Evolutionary conservation across 139 green algal genomes (phyloP), one percentile per base, ranked within the genome.

Genomic region (Volvox reticuliferus): DNA sequence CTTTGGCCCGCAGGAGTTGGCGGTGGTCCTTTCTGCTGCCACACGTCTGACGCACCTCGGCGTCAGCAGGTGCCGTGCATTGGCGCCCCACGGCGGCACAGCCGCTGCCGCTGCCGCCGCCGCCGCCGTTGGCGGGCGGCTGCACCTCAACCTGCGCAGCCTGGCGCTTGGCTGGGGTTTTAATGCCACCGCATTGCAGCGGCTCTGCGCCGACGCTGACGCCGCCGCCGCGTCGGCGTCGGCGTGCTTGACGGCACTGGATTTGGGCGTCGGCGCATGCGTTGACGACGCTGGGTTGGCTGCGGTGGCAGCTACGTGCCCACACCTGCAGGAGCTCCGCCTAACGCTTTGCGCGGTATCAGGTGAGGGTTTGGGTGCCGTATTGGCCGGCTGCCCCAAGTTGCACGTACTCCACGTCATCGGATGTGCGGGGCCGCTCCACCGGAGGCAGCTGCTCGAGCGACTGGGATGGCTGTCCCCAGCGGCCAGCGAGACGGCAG

Each of bases 341-440:
- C 68, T 93, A 65, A 68, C 44, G 71, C 67, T 92, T n/a, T 90
- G 81, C 22, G 28, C 33, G 17, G 87, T 93, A 63, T 76, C 80
- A 81, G 91, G 87, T 28, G 75, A 9, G 62, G 91, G 82, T 21
- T 0, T 92, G 32, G 32, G n/a, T 12, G 82, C 63, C n/a, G 62
- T 85, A 22, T 28, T 93, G 32, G 62, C 28, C 19, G 37, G 30
- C 17, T 93, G 91, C 62, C 1, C 6, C 24, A 84, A 85, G 82
- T 24, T 93, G 63, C 89, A 85, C 24, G 76, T 63, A 36, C 76
- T 93, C 20, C 87, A 92, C 63, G 55, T 93, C 21, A 36, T 84
- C 21, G 30, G 61, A 50, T 90, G 86, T 55, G 71, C 5, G 19
- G 86, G 86, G 20, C 71, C 71, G 19, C 61, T 75, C 30, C 1